Percentiles rank a stretch among this genome's conserved stretches.
Evolutionary conservation across 352 stramenopile genomes (phyloP).

Genomic region (Thraustochytrium sp.): DNA sequence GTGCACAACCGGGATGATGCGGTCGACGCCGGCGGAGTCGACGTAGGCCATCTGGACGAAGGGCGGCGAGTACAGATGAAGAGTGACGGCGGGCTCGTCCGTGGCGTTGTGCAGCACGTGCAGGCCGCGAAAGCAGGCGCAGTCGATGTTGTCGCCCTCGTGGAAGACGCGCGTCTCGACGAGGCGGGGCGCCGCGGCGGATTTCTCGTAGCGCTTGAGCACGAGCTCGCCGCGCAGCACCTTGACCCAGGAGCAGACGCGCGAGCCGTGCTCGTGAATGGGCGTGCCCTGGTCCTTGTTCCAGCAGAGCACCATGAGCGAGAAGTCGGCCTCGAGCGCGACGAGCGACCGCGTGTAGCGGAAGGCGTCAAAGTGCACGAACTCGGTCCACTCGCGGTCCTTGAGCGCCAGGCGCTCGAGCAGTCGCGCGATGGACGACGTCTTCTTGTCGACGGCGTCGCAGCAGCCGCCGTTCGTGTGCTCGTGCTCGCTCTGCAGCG

Average conservation of each 20-base stretch:
- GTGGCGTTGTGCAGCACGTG: conserved; percentile 30
- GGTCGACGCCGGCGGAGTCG: conserved; percentile 5
- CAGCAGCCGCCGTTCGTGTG: too few relatives aligned
- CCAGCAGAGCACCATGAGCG: conserved; percentile 41
- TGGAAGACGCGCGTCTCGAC: neutral
- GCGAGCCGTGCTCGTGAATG: neutral
- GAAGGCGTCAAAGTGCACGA: conserved; percentile 38
- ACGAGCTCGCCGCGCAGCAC: conserved; percentile 15
- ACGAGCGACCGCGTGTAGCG: conserved; percentile 11
- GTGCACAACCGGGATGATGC: conserved; percentile 33
- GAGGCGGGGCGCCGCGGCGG: neutral
- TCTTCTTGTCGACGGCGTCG: too few relatives aligned
- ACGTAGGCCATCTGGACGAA: conserved; percentile 22
- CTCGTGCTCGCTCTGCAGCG: neutral
- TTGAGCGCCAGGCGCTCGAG: neutral
- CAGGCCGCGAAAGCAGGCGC: neutral
- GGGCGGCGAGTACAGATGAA: conserved; percentile 41
- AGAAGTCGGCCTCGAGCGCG: conserved; percentile 22
- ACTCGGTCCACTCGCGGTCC: conserved; percentile 32
- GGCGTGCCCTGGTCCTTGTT: neutral
- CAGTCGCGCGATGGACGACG: neutral
- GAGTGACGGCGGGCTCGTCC: conserved; percentile 10
- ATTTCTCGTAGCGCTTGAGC: neutral
- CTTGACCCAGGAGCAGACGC: conserved; percentile 1
- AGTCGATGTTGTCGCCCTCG: conserved; percentile 1